Evolutionary conservation across 257 asterid species (phyloP), one percentile per base, ranked within the genome.

Genomic region (Coffea eugenioides): DNA sequence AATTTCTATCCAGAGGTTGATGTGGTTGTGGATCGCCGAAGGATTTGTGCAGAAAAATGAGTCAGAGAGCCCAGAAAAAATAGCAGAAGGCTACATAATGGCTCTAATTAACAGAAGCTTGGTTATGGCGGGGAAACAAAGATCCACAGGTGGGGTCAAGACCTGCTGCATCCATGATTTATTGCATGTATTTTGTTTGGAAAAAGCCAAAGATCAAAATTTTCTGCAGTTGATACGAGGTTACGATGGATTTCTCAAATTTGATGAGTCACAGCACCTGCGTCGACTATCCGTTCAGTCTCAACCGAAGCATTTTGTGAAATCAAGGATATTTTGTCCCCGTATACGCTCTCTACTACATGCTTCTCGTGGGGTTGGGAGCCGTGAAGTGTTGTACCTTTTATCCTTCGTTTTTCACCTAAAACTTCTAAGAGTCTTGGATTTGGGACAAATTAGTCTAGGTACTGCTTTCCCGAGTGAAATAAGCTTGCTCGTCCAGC

Each of bases 331-430:
- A 14, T 68, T 36, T 68, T 34, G 48, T 68, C 72, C 49, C 15
- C 5, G 1, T 15, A 1, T 68, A 36, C n/a, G 48, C 9, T 68
- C 72, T 36, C 72, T 68, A 3, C 13, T 68, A 1, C 6, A 34
- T 48, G 36, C 18, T 15, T 6, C 72, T 36, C 23, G 5, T 21
- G 8, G 1, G 15, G 72, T 4, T 31, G 3, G 14, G 3, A 3
- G 1, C 0, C 2, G 18, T 1, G 4, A 0, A 5, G 0, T 0
- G 14, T 0, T 0, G 0, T 16, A 2, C 46, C 8, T 5, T 34
- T 6, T 69, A 0, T 34, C 48, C 1, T 39, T 39, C 15, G 0
- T 39, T 69, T 39, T 69, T 7, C 48, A 13, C n/a, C 3, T 39
- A 27, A 69, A 69, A 20, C 73, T 69, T 39, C 73, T 69, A 18